Conservation (phyloP, 2,329 filamentous ascomycete genomes). For the Emmonsiellopsis sp. region DNA sequence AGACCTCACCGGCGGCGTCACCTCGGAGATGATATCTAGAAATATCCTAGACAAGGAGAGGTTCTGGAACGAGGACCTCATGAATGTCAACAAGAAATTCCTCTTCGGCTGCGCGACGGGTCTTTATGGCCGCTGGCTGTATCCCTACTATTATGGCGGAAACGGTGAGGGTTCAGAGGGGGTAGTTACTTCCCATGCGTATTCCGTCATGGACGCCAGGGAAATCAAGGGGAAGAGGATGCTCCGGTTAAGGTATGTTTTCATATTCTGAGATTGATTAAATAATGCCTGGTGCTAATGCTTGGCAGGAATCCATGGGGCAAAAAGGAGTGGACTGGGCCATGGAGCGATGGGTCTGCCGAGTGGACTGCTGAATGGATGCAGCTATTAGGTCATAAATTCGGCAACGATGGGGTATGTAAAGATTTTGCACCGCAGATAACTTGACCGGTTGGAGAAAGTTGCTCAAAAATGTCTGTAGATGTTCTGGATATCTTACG, state of each 20-base stretch:
- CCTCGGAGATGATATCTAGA: constrained; percentile 35
- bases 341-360: constrained; percentile 74
- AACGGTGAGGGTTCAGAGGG: constrained; percentile 29
- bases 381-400: constrained; percentile 59
- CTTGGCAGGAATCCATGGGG: constrained; percentile 67
- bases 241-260: constrained; percentile 47
- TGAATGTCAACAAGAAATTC: constrained; percentile 72
- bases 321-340: constrained; percentile 67
- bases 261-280: constrained; percentile 6
- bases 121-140: constrained; percentile 35
- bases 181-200: constrained; percentile 43
- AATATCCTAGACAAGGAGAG: constrained; percentile 56
- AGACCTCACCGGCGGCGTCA: constrained; percentile 46
- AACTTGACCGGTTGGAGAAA: background rate
- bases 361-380: constrained; percentile 79
- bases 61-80: constrained; percentile 75
- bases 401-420: constrained; percentile 61
- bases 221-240: constrained; percentile 55
- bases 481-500: constrained; percentile 53
- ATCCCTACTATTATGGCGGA: constrained; percentile 24
- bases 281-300: background rate
- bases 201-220: constrained; percentile 50
- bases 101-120: constrained; percentile 39
- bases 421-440: background rate
- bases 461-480: constrained; percentile 6